These are phyloP conservation scores for Parmales sp. DNA, from an alignment of 108 stramenopile species.

Conservation along the genomic window DNA sequence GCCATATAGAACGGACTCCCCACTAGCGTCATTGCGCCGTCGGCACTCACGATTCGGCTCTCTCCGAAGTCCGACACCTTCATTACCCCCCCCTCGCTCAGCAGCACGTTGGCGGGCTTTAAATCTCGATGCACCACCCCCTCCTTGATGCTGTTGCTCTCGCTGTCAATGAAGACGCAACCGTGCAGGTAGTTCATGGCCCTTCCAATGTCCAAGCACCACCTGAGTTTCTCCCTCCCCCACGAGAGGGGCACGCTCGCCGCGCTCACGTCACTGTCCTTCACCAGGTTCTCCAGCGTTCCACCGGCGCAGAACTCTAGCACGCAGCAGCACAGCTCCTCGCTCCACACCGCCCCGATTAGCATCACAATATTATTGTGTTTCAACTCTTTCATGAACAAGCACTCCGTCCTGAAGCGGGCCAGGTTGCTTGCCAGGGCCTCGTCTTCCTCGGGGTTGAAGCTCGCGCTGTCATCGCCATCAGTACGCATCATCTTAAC, in stretches of 20 bases:
- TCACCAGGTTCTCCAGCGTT: neutral
- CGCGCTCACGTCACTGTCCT: neutral
- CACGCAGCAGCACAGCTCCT: neutral
- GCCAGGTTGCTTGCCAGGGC: no score
- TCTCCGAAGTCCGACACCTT: neutral
- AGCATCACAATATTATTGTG: neutral
- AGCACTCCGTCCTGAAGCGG: neutral
- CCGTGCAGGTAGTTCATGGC: conserved; percentile 31
- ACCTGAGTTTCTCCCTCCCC: no score
- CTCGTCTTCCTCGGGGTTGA: no score
- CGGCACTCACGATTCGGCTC: neutral
- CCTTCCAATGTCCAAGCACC: conserved; percentile 18
- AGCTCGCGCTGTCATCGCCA: no score
- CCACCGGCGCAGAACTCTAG: neutral
- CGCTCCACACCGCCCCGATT: neutral
- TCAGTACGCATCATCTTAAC: neutral
- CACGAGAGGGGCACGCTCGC: no score
- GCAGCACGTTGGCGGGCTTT: conserved; percentile 1
- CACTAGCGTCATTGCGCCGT: neutral
- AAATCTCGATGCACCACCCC: conserved; percentile 16
- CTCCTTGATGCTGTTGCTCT: conserved; percentile 12
- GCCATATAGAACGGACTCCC: conserved; percentile 1
- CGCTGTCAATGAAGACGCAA: neutral
- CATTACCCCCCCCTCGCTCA: neutral
- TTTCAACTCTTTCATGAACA: neutral